phyloP scores from a whole-genome alignment of 1,139 yeast genomes.

The Hansenula lynferdii region DNA sequence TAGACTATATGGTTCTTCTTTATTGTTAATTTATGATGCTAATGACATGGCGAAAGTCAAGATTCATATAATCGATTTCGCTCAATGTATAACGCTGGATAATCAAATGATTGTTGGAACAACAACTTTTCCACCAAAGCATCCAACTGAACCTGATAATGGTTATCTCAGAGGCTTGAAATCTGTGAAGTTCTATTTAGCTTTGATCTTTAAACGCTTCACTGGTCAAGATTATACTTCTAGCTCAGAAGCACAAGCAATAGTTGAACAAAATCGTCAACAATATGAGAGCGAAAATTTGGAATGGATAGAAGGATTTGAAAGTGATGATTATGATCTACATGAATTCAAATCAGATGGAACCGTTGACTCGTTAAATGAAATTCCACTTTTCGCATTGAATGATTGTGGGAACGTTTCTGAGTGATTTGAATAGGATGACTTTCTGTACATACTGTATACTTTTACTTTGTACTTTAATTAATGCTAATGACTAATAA shows the following conservation, averaged over 20 bases:
- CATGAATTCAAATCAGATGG: constrained; percentile 11
- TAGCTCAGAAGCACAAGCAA: constrained; percentile 21
- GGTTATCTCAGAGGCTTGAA: constrained; percentile 84
- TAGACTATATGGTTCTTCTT: constrained; percentile 87
- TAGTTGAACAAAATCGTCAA: constrained; percentile 27
- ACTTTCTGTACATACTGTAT: neutral
- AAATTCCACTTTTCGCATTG: constrained; percentile 19
- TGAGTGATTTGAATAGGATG: constrained; percentile 11
- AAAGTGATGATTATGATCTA: constrained; percentile 9
- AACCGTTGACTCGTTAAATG: constrained; percentile 8
- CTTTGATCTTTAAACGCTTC: constrained; percentile 45
- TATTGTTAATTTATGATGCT: constrained; percentile 87
- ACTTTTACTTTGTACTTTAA: neutral
- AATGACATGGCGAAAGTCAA: constrained; percentile 31
- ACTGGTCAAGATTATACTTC: constrained; percentile 31
- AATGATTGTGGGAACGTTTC: constrained; percentile 22
- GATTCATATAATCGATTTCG: constrained; percentile 88
- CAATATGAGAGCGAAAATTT: constrained; percentile 25
- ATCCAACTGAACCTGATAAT: constrained; percentile 58
- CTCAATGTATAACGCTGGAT: constrained; percentile 83
- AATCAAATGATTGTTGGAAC: constrained; percentile 26
- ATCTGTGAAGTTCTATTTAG: constrained; percentile 61
- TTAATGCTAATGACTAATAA: neutral
- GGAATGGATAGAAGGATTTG: constrained; percentile 42
- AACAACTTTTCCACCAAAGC: constrained; percentile 60